A percentile compares a stretch with the other conserved stretches of the same genome.
phyloP scores from a whole-genome alignment of 2,329 filamentous ascomycete genomes.

The Paracorniculantispora psalliotae region DNA sequence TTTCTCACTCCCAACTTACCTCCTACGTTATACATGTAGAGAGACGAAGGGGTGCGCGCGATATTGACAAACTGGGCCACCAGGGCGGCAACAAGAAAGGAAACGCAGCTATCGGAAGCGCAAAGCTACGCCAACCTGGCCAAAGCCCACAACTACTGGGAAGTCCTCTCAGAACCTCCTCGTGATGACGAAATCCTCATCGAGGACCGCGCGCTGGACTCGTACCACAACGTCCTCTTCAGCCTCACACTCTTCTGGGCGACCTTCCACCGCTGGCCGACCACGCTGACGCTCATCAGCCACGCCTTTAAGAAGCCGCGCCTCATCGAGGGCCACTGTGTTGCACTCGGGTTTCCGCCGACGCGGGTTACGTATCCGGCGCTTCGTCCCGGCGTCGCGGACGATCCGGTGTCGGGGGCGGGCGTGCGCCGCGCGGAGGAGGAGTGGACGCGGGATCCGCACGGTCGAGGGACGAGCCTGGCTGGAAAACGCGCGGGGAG shows the following conservation, averaged over 20 bases:
- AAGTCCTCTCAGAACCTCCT: constrained; percentile 8
- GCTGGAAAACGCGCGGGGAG: constrained; percentile 43
- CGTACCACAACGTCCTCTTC: constrained; percentile 79
- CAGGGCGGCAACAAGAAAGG: constrained; percentile 58
- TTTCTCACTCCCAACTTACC: not conserved
- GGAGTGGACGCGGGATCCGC: constrained; percentile 49
- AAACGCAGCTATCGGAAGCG: constrained; percentile 55
- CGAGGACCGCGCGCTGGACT: constrained; percentile 75
- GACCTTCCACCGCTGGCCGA: constrained; percentile 46
- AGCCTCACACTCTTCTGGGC: constrained; percentile 52
- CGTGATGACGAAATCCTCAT: constrained; percentile 38
- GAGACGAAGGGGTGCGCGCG: too few relatives aligned
- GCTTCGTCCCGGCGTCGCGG: constrained; percentile 13
- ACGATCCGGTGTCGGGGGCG: constrained; percentile 32
- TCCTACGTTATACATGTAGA: too few relatives aligned
- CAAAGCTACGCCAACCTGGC: constrained; percentile 57
- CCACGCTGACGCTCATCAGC: constrained; percentile 57
- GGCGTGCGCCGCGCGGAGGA: constrained; percentile 39
- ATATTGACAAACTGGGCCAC: too few relatives aligned
- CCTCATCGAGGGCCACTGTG: constrained; percentile 59
- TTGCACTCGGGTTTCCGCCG: constrained; percentile 52
- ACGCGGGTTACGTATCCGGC: constrained; percentile 50
- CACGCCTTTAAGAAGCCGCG: constrained; percentile 64
- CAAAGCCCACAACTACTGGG: constrained; percentile 41
- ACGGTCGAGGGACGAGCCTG: constrained; percentile 42